Conservation (phyloP, 225 moss, liverwort and hornwort species). For the Ulota crispa region DNA sequence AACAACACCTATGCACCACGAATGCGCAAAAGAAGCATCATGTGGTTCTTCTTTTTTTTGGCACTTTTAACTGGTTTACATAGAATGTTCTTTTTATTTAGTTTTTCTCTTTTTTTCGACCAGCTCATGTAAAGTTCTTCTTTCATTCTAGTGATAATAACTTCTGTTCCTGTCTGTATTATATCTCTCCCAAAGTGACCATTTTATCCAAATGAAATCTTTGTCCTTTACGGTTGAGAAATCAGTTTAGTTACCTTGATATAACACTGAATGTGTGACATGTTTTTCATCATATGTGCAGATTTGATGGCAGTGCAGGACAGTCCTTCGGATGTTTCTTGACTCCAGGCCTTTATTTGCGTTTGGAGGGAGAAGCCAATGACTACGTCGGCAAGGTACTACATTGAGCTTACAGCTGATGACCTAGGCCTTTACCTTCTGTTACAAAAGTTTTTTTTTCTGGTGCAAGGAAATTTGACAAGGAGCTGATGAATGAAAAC, state of each 20-base stretch:
- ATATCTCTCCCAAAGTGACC: not conserved
- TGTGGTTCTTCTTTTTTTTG: not conserved
- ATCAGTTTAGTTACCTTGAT: no score
- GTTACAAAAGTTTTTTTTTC: not conserved
- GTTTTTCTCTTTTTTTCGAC: not conserved
- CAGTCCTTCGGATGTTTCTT: slow-evolving; percentile 98
- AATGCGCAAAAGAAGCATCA: not conserved
- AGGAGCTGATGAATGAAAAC: not conserved
- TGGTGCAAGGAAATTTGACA: not conserved
- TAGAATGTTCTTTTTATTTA: not conserved
- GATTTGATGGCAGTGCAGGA: slow-evolving; percentile 96
- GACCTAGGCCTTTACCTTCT: not conserved
- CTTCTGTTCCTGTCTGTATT: not conserved
- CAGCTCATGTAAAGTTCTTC: not conserved
- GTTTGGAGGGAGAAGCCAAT: slow-evolving; percentile 85
- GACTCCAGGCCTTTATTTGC: slow-evolving; percentile 73
- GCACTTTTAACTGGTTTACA: not conserved
- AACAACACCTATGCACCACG: not conserved
- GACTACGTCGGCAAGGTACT: slow-evolving; percentile 98
- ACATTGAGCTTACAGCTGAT: slow-evolving; percentile 22
- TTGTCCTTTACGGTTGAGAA: not conserved
- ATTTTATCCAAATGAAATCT: not conserved
- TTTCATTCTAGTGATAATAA: not conserved
- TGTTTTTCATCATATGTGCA: slow-evolving; percentile 30
- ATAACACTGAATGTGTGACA: not conserved